Conservation (phyloP, 345 rosid species). For the Toxicodendron radicans region DNA sequence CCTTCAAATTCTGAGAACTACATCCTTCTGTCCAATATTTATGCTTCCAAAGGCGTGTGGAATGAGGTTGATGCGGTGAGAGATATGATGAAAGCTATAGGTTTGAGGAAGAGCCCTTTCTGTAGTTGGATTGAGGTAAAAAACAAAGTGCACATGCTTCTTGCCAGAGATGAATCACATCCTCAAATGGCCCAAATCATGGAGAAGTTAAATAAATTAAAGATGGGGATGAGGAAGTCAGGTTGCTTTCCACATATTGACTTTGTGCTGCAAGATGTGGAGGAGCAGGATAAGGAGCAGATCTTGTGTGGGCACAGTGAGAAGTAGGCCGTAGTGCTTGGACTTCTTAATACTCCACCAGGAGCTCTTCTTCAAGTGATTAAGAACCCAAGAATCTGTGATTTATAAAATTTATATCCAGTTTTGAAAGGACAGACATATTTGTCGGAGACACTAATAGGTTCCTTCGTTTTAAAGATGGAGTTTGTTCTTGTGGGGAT, state of each 20-base stretch:
- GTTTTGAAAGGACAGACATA: slow-evolving; percentile 12
- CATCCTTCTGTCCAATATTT: slow-evolving; percentile 47
- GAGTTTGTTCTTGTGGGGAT: slow-evolving; percentile 39
- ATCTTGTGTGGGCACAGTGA: slow-evolving; percentile 40
- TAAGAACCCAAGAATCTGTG: slow-evolving; percentile 45
- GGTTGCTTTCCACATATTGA: slow-evolving; percentile 7
- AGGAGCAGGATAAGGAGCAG: slow-evolving; percentile 20
- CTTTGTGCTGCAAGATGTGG: slow-evolving; percentile 16
- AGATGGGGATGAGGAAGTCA: slow-evolving; percentile 13
- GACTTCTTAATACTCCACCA: slow-evolving; percentile 33
- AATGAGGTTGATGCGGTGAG: slow-evolving; percentile 31
- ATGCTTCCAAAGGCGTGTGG: slow-evolving; percentile 47
- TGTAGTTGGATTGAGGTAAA: slow-evolving; percentile 43
- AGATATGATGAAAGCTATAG: slow-evolving; percentile 35
- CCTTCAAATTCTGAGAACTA: slow-evolving; percentile 44
- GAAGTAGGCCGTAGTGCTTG: slow-evolving; percentile 38
- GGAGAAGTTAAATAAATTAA: slow-evolving; percentile 15
- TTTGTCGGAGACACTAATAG: slow-evolving; percentile 21
- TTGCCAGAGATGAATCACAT: slow-evolving; percentile 15
- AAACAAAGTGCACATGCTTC: slow-evolving; percentile 21
- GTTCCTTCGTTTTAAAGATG: slow-evolving; percentile 37
- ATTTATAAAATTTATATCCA: slow-evolving; percentile 24
- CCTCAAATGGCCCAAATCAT: slow-evolving; percentile 12
- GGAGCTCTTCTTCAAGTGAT: slow-evolving; percentile 35
- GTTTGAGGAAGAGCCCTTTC: slow-evolving; percentile 40